Conservation (phyloP, 2,329 filamentous ascomycete genomes). For the Pyrenochaeta sp. region DNA sequence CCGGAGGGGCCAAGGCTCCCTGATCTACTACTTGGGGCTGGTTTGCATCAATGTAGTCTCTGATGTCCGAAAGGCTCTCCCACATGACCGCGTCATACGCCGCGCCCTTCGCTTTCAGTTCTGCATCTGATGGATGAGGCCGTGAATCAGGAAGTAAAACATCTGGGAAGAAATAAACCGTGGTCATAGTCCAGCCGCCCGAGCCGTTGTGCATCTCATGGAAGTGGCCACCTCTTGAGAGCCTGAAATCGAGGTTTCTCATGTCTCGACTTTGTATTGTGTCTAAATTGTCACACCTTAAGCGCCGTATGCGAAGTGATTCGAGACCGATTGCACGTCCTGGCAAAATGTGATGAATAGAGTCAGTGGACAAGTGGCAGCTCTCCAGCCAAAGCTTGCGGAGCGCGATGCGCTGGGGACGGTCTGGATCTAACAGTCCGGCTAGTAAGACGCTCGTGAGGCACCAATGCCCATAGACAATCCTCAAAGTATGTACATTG, state of each 20-base stretch:
- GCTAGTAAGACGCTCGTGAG: conserved; percentile 50
- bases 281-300: conserved; percentile 38
- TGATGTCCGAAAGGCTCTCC: conserved; percentile 31
- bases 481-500: conserved; percentile 54
- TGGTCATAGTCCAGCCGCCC: conserved; percentile 40
- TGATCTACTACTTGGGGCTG: conserved; percentile 8
- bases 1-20: conserved; percentile 7
- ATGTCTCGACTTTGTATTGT: conserved; percentile 18
- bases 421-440: conserved; percentile 47
- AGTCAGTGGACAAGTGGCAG: conserved; percentile 42
- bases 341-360: conserved; percentile 18
- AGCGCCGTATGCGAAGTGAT: conserved; percentile 51
- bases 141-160: conserved; percentile 9
- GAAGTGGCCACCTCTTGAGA: conserved; percentile 39
- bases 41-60: conserved; percentile 26
- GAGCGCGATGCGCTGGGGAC: conserved; percentile 39
- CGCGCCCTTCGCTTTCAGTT: conserved; percentile 25
- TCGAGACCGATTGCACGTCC: conserved; percentile 46
- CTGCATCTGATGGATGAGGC: conserved; percentile 7
- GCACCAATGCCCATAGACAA: conserved; percentile 54
- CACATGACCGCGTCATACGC: conserved; percentile 37
- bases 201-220: conserved; percentile 39
- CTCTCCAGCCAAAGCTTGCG: conserved; percentile 57
- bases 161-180: conserved; percentile 30
- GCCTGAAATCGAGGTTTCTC: conserved; percentile 31